These are phyloP conservation scores for Diutina neorugosa DNA, from an alignment of 1,139 yeast species.

Conservation along the genomic window DNA sequence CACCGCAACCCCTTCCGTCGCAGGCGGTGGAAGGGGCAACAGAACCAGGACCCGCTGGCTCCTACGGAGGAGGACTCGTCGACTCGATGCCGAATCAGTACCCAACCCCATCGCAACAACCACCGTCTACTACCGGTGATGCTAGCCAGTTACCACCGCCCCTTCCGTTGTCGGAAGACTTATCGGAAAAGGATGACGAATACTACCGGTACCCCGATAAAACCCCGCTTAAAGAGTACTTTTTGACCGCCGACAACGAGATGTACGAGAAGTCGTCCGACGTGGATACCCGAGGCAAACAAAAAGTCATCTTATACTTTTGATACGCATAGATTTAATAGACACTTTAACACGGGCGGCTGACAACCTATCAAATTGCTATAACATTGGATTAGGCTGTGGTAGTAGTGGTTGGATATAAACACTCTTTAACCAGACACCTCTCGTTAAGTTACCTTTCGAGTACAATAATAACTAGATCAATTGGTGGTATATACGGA, in stretches of 20 bases:
- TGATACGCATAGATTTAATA: slow-evolving; percentile 6
- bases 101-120: no score
- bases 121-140: no score
- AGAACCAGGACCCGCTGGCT: no score
- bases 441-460: no score
- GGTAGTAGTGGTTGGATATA: no score
- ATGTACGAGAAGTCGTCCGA: slow-evolving; percentile 21
- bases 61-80: no score
- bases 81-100: background rate
- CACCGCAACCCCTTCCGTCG: background rate
- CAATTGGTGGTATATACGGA: no score
- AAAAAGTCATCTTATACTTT: slow-evolving; percentile 26
- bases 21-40: background rate
- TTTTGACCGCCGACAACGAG: slow-evolving; percentile 23
- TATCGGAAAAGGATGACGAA: background rate
- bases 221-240: slow-evolving; percentile 15
- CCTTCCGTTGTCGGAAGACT: background rate
- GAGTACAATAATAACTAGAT: no score
- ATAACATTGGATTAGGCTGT: no score
- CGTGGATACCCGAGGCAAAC: slow-evolving; percentile 16
- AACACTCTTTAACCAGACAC: no score
- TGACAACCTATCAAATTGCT: no score
- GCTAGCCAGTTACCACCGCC: background rate
- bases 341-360: no score
- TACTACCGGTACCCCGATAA: slow-evolving; percentile 1